Percentiles rank a stretch among this genome's conserved stretches.
These are phyloP conservation scores for Oropetium thomaeum DNA, from an alignment of 176 grass and related monocot species.

Conservation along the genomic window DNA sequence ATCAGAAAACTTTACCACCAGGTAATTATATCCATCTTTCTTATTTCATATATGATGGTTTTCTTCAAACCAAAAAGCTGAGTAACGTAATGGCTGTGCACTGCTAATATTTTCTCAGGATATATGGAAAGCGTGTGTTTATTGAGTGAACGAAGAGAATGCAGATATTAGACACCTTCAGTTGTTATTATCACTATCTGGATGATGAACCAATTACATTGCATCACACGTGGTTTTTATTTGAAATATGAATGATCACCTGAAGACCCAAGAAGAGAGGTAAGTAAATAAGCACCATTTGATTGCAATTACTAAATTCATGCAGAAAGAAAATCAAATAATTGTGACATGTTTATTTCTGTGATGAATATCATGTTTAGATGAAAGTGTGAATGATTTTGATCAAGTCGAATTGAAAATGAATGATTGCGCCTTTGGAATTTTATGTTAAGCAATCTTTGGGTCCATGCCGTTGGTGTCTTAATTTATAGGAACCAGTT, in stretches of 20 bases:
- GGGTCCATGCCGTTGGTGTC: too few species aligned
- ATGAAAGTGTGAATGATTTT: too few species aligned
- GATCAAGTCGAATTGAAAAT: too few species aligned
- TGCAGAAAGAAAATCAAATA: background rate
- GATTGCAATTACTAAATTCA: background rate
- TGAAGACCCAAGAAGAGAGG: background rate
- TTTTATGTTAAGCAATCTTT: too few species aligned
- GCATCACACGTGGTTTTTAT: background rate
- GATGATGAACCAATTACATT: background rate
- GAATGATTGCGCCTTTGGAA: too few species aligned
- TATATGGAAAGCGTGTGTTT: background rate
- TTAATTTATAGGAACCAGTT: too few species aligned
- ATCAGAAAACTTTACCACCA: background rate
- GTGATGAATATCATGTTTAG: background rate
- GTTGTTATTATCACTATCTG: too few species aligned
- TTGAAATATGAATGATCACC: background rate
- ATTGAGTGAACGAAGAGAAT: background rate
- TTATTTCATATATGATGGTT: background rate
- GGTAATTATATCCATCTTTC: background rate
- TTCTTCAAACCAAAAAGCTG: background rate
- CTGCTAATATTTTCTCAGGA: background rate
- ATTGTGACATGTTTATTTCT: background rate
- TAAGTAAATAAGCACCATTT: background rate
- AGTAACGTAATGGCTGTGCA: background rate
- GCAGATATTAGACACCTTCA: too few species aligned